Evolutionary conservation across 257 asterid genomes (phyloP).

Genomic region (Eucommia ulmoides): DNA sequence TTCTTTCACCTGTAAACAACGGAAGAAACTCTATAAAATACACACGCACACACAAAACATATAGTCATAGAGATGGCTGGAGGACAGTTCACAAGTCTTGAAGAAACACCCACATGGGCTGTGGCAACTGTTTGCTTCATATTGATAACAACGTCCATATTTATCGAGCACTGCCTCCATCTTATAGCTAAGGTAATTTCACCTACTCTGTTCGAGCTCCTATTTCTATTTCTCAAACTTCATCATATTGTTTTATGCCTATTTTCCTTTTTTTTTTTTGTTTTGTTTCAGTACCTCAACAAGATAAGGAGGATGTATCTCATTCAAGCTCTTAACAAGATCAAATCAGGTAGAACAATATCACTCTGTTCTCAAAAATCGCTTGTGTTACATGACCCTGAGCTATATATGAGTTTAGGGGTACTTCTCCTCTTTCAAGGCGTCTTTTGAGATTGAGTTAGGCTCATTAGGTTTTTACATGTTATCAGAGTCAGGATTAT

Average conservation of each 20-base stretch:
- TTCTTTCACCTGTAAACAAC: no score
- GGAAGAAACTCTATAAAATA: no score
- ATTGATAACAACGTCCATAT: constrained; percentile 10
- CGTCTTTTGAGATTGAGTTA: no score
- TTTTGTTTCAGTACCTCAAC: neutral
- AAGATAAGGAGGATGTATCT: neutral
- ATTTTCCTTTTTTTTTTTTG: no score
- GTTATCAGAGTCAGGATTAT: no score
- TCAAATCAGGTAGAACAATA: neutral
- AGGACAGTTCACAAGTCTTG: neutral
- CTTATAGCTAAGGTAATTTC: neutral
- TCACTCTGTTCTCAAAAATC: no score
- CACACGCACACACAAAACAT: no score
- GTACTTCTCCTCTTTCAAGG: no score
- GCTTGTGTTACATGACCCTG: no score
- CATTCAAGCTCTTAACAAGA: neutral
- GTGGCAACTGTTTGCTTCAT: constrained; percentile 14
- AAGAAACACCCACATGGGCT: constrained; percentile 18
- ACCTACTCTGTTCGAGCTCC: neutral
- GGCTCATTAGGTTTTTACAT: no score
- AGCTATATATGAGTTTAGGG: no score
- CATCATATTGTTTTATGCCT: neutral
- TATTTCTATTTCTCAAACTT: neutral
- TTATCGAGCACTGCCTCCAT: constrained; percentile 12
- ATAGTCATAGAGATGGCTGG: neutral